Evolutionary conservation across 805 yeast genomes (phyloP).

Genomic region (Spathaspora sp.): DNA sequence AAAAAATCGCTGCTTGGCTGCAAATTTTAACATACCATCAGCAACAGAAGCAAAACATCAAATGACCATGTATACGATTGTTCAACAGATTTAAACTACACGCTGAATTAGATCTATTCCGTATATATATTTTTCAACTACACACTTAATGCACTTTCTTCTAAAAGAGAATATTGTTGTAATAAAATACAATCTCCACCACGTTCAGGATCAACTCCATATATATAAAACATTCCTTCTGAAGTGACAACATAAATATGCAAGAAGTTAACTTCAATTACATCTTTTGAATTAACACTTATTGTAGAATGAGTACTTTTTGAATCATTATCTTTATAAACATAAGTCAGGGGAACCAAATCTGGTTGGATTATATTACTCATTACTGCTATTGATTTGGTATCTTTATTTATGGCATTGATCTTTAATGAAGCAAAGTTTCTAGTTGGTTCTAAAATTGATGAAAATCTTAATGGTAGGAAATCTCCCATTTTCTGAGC

Average conservation of each 20-base stretch:
- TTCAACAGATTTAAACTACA: no score
- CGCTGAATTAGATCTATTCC: background rate
- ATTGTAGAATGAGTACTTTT: slow-evolving; percentile 7
- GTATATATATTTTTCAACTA: background rate
- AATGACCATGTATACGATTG: no score
- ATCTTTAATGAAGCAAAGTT: slow-evolving; percentile 88
- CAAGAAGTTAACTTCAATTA: slow-evolving; percentile 23
- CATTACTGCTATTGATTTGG: slow-evolving; percentile 45
- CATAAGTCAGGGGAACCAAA: slow-evolving; percentile 25
- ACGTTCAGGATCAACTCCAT: slow-evolving; percentile 75
- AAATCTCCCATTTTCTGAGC: slow-evolving; percentile 89
- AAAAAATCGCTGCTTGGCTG: no score
- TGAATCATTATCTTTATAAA: slow-evolving; percentile 12
- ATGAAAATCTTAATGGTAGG: slow-evolving; percentile 73
- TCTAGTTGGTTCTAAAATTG: slow-evolving; percentile 83
- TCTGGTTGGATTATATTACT: slow-evolving; percentile 28
- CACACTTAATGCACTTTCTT: slow-evolving; percentile 9
- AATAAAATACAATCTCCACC: slow-evolving; percentile 91
- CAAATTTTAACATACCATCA: no score
- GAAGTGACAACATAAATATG: slow-evolving; percentile 73
- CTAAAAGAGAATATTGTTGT: slow-evolving; percentile 61
- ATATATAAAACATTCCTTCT: slow-evolving; percentile 77
- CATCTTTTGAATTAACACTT: slow-evolving; percentile 13
- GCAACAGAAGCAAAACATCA: no score
- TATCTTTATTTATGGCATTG: slow-evolving; percentile 34